Percentiles rank a stretch among this genome's conserved stretches.
Evolutionary conservation across 192 early-diverging fungal species (phyloP).

Genomic region (Coemansia javaensis): DNA sequence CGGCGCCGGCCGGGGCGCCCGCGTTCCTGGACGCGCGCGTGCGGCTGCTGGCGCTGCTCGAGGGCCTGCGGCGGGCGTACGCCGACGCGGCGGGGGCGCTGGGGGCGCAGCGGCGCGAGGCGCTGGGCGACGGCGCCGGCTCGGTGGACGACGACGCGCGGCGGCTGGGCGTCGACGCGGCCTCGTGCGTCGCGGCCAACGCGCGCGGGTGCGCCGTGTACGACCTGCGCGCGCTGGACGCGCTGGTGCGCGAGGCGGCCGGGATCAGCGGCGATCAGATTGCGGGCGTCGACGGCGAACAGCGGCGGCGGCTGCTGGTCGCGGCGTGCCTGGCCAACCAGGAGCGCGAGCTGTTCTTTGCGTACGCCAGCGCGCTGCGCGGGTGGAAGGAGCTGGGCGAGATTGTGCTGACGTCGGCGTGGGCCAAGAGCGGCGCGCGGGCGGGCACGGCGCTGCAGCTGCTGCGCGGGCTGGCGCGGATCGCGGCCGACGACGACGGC

Average conservation of each 20-base stretch:
- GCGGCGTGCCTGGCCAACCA: conserved; percentile 71
- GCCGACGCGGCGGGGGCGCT: conserved; percentile 23
- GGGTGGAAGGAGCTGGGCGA: conserved; percentile 83
- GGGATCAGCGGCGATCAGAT: no score
- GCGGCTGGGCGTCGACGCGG: conserved; percentile 52
- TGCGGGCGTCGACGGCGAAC: no score
- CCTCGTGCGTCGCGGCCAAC: conserved; percentile 50
- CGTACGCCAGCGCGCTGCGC: conserved; percentile 62
- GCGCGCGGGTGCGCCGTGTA: conserved; percentile 59
- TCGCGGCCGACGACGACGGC: conserved; percentile 32
- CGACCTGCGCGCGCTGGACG: conserved; percentile 67
- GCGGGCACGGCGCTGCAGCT: conserved; percentile 53
- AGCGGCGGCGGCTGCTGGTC: conserved; percentile 56
- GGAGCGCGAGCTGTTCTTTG: conserved; percentile 61
- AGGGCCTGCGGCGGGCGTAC: conserved; percentile 39
- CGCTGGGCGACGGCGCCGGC: conserved; percentile 14
- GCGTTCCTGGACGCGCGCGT: conserved; percentile 43
- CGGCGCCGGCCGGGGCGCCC: conserved; percentile 8
- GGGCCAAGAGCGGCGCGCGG: conserved; percentile 30
- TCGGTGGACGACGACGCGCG: conserved; percentile 64
- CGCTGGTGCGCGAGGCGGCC: conserved; percentile 53
- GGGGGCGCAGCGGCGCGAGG: conserved; percentile 11
- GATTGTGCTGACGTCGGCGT: conserved; percentile 56
- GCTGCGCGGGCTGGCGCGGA: conserved; percentile 60
- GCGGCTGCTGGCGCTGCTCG: conserved; percentile 39